Base-by-base conservation (phyloP, 2,329 filamentous ascomycete genomes). In the Fusarium cyanostomum region DNA sequence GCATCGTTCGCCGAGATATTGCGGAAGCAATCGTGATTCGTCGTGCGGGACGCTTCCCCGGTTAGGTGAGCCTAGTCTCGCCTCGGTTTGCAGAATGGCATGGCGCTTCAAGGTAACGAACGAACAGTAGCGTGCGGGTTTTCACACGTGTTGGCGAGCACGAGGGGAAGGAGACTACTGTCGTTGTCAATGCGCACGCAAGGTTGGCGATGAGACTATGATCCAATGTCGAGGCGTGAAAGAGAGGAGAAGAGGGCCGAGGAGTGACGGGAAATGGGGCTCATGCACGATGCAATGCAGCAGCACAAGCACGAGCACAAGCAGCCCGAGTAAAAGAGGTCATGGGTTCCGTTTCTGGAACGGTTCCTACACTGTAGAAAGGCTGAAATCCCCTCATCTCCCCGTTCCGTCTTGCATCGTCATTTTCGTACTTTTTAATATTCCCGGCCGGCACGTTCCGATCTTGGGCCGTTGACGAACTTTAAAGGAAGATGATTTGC, bases 301-400 rank as follows among this genome's bases (percentile, higher is more conserved):
- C 21, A 21, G 21, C 21, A 21, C 60, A 64, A 55, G 59, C 59
- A 59, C 63, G 50, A 44, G 53, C 41, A 63, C 48, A 48, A 62
- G 58, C 24, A 52, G 37, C 45, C 58, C 50, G 13, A 18, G 38
- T 38, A 63, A 45, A 18, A 34, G 44, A 46, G 60, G 60, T 59
- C 59, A 63, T 63, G 59, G 44, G 62, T 63, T 63, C 54, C 50
- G 15, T 56, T 63, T 63, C 60, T 63, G 41, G 60, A 59, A 55
- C 39, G 46, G 59, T 55, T 46, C 55, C 35, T 31, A 15, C 52
- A 33, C 52, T 37, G 33, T 13, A 30, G 8, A n/a, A 37, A 9
- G 34, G 10, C 18, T 8, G 39, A 43, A 30, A 43, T 43, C 24
- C 44, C 35, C 24, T 41, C 11, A 35, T 27, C 10, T 13, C 4